A percentile compares a stretch with the other conserved stretches of the same genome.
These are phyloP conservation scores for Cucurbita ficifolia DNA, from an alignment of 306 rosid species.

Conservation along the genomic window DNA sequence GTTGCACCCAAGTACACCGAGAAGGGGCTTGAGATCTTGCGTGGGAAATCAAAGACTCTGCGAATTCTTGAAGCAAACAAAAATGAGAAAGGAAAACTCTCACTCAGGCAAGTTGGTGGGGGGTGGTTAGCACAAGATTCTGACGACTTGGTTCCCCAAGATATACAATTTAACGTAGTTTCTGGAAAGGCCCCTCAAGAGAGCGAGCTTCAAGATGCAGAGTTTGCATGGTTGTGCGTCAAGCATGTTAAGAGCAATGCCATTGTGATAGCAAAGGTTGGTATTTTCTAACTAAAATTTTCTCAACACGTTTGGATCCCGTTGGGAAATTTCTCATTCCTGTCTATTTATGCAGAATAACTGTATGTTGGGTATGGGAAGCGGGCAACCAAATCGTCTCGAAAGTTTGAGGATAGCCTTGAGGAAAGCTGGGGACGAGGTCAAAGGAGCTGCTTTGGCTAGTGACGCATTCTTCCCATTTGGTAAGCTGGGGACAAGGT, in stretches of 20 bases:
- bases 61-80: conserved; percentile 71
- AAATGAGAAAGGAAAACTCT: conserved; percentile 71
- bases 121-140: conserved; percentile 94
- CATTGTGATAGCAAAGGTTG: conserved; percentile 77
- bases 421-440: conserved; percentile 80
- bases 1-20: conserved; percentile 82
- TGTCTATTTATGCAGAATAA: conserved; percentile 41
- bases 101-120: conserved; percentile 90
- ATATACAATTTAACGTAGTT: conserved; percentile 45
- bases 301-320: not conserved
- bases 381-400: conserved; percentile 84
- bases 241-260: conserved; percentile 97
- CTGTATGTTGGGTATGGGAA: conserved; percentile 93
- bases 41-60: conserved; percentile 69
- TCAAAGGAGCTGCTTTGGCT: conserved; percentile 87
- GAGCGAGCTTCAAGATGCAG: conserved; percentile 47
- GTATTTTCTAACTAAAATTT: not conserved
- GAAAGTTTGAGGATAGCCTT: conserved; percentile 83
- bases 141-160: conserved; percentile 59
- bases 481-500: conserved; percentile 25
- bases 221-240: conserved; percentile 83
- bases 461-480: conserved; percentile 97
- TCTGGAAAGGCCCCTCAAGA: conserved; percentile 52
- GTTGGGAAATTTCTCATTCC: conserved; percentile 2
- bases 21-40: conserved; percentile 76